Evolutionary conservation across 1,284 basidiomycete species (phyloP), one percentile per base, ranked within the genome.

Genomic region (Fistulina hepatica): DNA sequence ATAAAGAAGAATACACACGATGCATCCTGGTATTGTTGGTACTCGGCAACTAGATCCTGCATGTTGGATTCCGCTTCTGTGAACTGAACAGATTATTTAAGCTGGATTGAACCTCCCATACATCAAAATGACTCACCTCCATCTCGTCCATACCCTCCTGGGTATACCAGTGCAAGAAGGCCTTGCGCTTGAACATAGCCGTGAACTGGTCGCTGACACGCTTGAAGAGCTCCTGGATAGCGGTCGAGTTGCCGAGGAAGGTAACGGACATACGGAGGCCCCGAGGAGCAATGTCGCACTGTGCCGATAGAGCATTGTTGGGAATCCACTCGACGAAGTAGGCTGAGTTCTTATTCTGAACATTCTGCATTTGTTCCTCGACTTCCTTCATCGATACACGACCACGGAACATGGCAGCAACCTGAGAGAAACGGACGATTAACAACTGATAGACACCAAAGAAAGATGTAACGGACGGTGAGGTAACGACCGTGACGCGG

Each of bases 241-340:
- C 88, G 42, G 91, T 97, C 32, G 89, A 91, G 76, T 97, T 97
- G 55, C 92, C 93, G 59, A 97, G 76, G 71, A 97, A 97, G 25
- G 92, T 97, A 44, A 92, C 86, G 19, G 88, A 84, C 89, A 94
- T 93, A 76, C 92, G 94, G 54, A 89, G 71, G 37, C 88, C 89
- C 46, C 84, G 78, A 41, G 93, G 92, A 54, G 92, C 74, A 54
- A 95, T 92, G 65, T 95, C 91, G 69, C 89, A 93, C 65, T 94
- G 90, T 46, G 93, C 91, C 40, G 90, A 92, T 53, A 90, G 79
- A 45, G 95, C 88, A 60, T 97, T 97, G 78, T 93, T 93, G 51
- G 92, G 92, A 52, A 95, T 97, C 94, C 93, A 97, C 66, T 95
- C 92, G 53, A 97, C 93, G 56, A 97, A 97, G 75, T 93, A 94